Percentiles rank a stretch among this genome's conserved stretches.
phyloP scores from a whole-genome alignment of 306 rosid species.

The Prunus kanzakura region DNA sequence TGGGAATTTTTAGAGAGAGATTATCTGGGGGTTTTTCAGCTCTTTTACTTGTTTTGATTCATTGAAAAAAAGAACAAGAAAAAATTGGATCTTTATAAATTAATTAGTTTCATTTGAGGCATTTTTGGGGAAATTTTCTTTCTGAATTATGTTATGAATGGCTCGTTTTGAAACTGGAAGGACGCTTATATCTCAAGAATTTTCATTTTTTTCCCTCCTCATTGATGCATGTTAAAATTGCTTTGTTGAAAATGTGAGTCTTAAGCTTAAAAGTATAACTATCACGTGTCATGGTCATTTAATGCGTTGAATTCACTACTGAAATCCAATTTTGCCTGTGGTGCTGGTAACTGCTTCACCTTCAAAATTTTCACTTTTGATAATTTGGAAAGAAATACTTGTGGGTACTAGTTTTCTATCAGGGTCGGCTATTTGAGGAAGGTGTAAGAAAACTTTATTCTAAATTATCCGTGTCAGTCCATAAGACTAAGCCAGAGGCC shows the following conservation, averaged over 20 bases:
- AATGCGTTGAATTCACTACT: background rate
- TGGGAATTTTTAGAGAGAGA: background rate
- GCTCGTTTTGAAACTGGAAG: background rate
- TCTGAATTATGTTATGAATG: background rate
- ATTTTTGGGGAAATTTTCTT: background rate
- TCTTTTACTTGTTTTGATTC: background rate
- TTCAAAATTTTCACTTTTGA: background rate
- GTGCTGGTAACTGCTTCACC: background rate
- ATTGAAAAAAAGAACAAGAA: background rate
- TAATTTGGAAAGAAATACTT: background rate
- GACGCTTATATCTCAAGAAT: background rate
- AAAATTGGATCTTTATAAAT: background rate
- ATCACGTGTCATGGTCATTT: background rate
- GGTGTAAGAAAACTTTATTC: background rate
- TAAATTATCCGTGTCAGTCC: background rate
- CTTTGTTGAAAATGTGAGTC: background rate
- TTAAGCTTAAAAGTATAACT: background rate
- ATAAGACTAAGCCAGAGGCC: background rate
- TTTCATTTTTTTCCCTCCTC: background rate
- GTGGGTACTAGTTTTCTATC: background rate
- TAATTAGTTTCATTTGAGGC: background rate
- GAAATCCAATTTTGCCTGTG: background rate
- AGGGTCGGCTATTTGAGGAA: background rate
- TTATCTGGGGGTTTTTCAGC: background rate
- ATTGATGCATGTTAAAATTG: background rate